A percentile compares a stretch with the other conserved stretches of the same genome.
These are phyloP conservation scores for Phlebiopsis gigantea DNA, from an alignment of 768 basidiomycete species.

Conservation along the genomic window DNA sequence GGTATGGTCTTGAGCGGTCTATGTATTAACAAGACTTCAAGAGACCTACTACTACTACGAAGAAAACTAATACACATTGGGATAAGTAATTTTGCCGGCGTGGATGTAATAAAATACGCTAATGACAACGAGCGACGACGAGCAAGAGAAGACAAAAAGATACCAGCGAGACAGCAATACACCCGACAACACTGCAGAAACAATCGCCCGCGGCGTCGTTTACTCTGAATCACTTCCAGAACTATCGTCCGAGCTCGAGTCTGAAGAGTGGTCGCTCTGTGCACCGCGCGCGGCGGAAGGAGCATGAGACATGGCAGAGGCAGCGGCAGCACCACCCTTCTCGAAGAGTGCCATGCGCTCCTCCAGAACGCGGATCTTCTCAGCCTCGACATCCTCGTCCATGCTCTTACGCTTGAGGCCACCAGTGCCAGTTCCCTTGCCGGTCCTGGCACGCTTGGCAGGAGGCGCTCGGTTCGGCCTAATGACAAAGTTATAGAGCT, in stretches of 20 bases:
- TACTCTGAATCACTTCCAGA: constrained; percentile 83
- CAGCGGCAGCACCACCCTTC: constrained; percentile 30
- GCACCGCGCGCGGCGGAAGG: constrained; percentile 37
- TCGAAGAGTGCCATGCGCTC: constrained; percentile 84
- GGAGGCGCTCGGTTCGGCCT: constrained; percentile 58
- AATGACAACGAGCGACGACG: neutral
- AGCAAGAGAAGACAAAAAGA: neutral
- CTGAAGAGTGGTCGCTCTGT: constrained; percentile 72
- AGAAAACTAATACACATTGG: constrained; percentile 11
- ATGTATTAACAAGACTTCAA: neutral
- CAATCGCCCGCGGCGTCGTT: constrained; percentile 18
- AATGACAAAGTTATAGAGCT: constrained; percentile 93
- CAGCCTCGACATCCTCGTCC: constrained; percentile 95
- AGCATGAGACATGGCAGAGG: constrained; percentile 14
- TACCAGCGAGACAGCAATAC: neutral
- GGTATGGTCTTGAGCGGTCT: neutral
- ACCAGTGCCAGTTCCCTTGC: constrained; percentile 83
- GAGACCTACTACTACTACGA: constrained; percentile 4
- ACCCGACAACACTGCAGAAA: neutral
- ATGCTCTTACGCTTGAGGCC: constrained; percentile 92
- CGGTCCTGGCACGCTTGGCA: constrained; percentile 58
- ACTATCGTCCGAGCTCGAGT: constrained; percentile 76
- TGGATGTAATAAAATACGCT: constrained; percentile 11
- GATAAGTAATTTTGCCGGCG: constrained; percentile 1
- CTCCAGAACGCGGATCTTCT: constrained; percentile 90